Evolutionary conservation across 179 eudicot species (phyloP).

Genomic region (Camellia oleifera): DNA sequence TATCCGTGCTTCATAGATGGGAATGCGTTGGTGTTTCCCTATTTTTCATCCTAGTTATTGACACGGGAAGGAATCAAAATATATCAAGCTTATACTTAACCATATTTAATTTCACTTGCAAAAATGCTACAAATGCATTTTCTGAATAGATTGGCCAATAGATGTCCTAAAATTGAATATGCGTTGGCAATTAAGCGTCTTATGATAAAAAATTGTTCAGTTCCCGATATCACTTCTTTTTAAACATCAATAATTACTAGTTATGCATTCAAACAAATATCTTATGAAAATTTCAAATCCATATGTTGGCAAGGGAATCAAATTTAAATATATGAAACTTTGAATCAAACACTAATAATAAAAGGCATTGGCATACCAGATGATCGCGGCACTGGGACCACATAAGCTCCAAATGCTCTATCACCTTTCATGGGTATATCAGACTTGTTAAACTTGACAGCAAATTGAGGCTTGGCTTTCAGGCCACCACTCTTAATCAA

Average conservation of each 20-base stretch:
- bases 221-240: background rate
- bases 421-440: slow-evolving; percentile 55
- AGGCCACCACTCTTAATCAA: slow-evolving; percentile 75
- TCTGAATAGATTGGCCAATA: background rate
- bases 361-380: slow-evolving; percentile 46
- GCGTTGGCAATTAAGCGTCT: background rate
- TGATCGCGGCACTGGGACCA: slow-evolving; percentile 56
- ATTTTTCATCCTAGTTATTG: too few species aligned
- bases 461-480: slow-evolving; percentile 83
- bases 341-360: background rate
- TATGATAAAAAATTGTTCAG: background rate
- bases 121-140: background rate
- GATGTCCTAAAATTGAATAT: background rate
- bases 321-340: background rate
- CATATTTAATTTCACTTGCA: background rate
- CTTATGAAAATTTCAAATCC: background rate
- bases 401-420: slow-evolving; percentile 82
- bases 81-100: background rate
- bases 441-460: slow-evolving; percentile 74
- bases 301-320: background rate
- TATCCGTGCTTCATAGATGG: too few species aligned
- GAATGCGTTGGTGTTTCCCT: too few species aligned
- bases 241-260: background rate
- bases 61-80: too few species aligned
- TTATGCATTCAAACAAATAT: background rate